A percentile compares a stretch with the other conserved stretches of the same genome.
phyloP scores from a whole-genome alignment of 2,329 filamentous ascomycete genomes.

The Aspergillus ochraceus region DNA sequence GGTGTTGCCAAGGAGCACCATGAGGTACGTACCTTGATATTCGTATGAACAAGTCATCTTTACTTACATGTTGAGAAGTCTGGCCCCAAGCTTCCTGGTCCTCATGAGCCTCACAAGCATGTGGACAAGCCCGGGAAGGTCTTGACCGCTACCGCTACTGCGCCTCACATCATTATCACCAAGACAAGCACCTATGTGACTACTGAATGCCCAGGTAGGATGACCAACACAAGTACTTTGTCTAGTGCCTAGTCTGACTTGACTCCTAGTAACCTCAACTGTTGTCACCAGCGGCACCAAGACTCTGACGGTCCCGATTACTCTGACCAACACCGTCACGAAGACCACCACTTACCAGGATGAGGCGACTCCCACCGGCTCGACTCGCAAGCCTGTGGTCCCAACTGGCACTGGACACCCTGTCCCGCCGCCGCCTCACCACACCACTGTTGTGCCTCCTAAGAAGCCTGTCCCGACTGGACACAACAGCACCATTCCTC shows the following conservation, averaged over 20 bases:
- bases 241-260: neutral
- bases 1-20: conserved; percentile 20
- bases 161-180: conserved; percentile 23
- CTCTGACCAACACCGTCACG: conserved; percentile 32
- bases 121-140: neutral
- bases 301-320: conserved; percentile 31
- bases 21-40: neutral
- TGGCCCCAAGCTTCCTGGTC: neutral
- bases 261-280: conserved; percentile 28
- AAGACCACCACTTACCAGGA: conserved; percentile 29
- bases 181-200: conserved; percentile 35
- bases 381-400: conserved; percentile 13
- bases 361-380: neutral
- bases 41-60: neutral
- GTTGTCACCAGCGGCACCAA: conserved; percentile 30
- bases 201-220: conserved; percentile 36
- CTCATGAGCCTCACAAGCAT: neutral
- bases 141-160: neutral
- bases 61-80: neutral
- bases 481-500: conserved; percentile 5
- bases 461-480: conserved; percentile 9
- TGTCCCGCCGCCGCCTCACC: neutral
- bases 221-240: neutral
- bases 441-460: conserved; percentile 10
- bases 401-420: conserved; percentile 18